Evolutionary conservation across 352 stramenopile genomes (phyloP).

Genomic region (Phytophthora pistaciae): DNA sequence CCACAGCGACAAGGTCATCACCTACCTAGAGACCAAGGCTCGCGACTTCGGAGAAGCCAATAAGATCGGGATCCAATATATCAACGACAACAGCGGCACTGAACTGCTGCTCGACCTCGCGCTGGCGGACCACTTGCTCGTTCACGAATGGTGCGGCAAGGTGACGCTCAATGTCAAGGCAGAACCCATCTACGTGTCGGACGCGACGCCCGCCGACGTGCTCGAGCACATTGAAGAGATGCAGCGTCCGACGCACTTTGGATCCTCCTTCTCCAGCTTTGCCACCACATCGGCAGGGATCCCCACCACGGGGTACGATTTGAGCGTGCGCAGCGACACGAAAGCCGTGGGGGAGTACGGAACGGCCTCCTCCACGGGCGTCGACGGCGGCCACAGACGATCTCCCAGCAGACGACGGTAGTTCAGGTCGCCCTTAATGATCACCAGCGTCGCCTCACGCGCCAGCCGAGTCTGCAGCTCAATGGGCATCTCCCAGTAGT

Average conservation of each 20-base stretch:
- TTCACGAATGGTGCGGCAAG: slow-evolving; percentile 52
- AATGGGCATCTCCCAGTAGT: slow-evolving; percentile 72
- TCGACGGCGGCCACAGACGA: slow-evolving; percentile 90
- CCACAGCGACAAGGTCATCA: slow-evolving; percentile 58
- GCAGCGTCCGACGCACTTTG: slow-evolving; percentile 41
- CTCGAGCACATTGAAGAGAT: slow-evolving; percentile 67
- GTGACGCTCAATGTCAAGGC: slow-evolving; percentile 81
- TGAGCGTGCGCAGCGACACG: slow-evolving; percentile 75
- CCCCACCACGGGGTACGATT: slow-evolving; percentile 69
- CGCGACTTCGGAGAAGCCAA: slow-evolving; percentile 22
- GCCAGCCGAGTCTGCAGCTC: slow-evolving; percentile 41
- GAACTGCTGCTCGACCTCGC: slow-evolving; percentile 77
- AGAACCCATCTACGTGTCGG: slow-evolving; percentile 85
- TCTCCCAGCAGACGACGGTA: slow-evolving; percentile 96
- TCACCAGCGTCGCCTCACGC: slow-evolving; percentile 82
- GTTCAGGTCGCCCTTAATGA: slow-evolving; percentile 99
- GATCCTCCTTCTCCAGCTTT: slow-evolving; percentile 54
- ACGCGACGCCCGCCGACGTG: slow-evolving; percentile 68
- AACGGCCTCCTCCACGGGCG: slow-evolving; percentile 86
- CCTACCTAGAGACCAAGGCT: slow-evolving; percentile 40
- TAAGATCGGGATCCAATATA: slow-evolving; percentile 52
- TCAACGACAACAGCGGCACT: slow-evolving; percentile 86
- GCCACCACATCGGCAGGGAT: slow-evolving; percentile 45
- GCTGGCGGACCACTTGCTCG: slow-evolving; percentile 70
- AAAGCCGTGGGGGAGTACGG: slow-evolving; percentile 79